Evolutionary conservation across 305 asterid genomes (phyloP), one percentile per base, ranked within the genome.

Genomic region (Fraxinus floribunda): DNA sequence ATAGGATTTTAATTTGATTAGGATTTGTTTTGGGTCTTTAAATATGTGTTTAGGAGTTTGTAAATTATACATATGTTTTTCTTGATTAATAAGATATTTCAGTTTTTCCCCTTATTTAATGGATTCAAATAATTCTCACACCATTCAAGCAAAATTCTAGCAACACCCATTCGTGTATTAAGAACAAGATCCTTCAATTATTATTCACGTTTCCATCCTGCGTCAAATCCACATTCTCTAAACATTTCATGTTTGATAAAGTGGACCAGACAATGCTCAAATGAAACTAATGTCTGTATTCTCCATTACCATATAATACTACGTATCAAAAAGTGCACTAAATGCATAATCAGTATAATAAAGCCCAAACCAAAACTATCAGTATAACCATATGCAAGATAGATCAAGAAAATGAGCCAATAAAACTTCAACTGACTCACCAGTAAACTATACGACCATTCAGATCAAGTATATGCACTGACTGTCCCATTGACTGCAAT

Each of bases 401-500:
- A 18, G 68, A 57, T 57, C 68, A 57, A 57, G 68, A 57, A 57
- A 57, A 57, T 57, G 29, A 57, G 68, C 29, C 29, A 20, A 57
- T 57, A 57, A 57, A 57, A 57, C 32, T 83, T 82, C 62, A 81
- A 32, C 80, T 73, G 76, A 91, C 95, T 89, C 86, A 94, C 99
- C 99, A 97, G 92, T 93, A 93, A 84, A 92, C 90, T 68, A 97
- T 86, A 44, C 91, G 93, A 81, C 60, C 70, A 81, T 88, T 86
- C 35, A 89, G 89, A 90, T 95, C 98, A 88, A 91, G 83, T 89
- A 97, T 91, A 84, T 97, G 98, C 85, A 95, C 93, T 0, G 98
- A 86, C 80, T 97, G 98, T 77, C 98, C 98, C 97, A 97, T 97
- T 35, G 99, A 95, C 90, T 97, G 97, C 88, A 97, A 88, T 86